Base-by-base conservation (phyloP, 1,139 yeast species). In the Casaregolazyma suthepensis region DNA sequence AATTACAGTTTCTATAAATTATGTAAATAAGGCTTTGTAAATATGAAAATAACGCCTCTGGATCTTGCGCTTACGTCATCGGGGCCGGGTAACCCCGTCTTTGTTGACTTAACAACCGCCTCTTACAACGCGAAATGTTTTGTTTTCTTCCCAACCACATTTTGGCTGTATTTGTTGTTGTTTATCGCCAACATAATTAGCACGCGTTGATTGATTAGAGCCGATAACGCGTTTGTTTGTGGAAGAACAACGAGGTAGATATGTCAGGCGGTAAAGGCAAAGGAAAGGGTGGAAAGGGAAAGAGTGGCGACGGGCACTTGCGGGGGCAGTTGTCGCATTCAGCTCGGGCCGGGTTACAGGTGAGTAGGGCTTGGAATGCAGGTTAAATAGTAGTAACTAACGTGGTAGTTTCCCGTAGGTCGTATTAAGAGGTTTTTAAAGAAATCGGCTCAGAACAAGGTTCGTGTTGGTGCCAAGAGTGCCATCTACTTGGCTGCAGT, bases 401-500 rank as follows among this genome's bases (percentile, higher is more conserved):
- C 12, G 15, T 15, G 20, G 7, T 23, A 54, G 52, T 93, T 93
- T 75, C 99, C 99, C 49, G 99, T 94, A 38, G 99, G 99, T 53
- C 89, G 99, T 81, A 90, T 93, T 66, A 90, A 93, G 81, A 82
- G 99, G 73, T 93, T 90, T 69, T 79, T 93, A 73, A 93, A 93
- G 78, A 85, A 80, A 70, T 85, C 84, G 58, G 96, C 96, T 31
- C 96, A 90, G 69, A 88, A 88, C 73, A 90, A 88, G 70, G 85
- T 90, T 66, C 85, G 99, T 71, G 98, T 93, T 43, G 99, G 99
- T 52, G 91, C 97, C 48, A 93, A 93, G 72, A 94, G 97, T 50
- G 98, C 99, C 61, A 93, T 93, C 62, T 93, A 91, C 73, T 80
- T 93, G 66, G 91, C 99, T 55, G 98, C 99, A 3, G 99, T 93